These are phyloP conservation scores for Globisporangium canariense DNA, from an alignment of 352 stramenopile genomes.

Conservation along the genomic window DNA sequence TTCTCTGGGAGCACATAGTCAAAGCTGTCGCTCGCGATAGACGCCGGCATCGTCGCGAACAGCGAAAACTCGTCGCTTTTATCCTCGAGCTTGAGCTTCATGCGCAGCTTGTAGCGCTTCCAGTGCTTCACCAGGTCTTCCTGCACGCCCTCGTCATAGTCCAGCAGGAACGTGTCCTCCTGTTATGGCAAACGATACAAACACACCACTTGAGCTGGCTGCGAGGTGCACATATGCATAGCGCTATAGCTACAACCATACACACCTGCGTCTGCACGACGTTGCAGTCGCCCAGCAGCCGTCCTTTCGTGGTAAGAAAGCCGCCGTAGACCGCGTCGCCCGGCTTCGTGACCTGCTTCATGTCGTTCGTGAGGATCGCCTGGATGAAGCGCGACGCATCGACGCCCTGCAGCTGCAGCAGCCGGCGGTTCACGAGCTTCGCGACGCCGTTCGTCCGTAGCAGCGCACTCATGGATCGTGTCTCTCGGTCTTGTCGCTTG, in stretches of 20 bases:
- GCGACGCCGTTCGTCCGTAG: conserved; percentile 40
- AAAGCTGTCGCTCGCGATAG: conserved; percentile 25
- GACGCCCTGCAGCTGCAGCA: conserved; percentile 69
- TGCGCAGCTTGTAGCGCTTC: conserved; percentile 87
- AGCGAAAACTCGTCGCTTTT: conserved; percentile 47
- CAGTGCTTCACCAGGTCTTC: conserved; percentile 76
- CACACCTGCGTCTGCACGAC: conserved; percentile 58
- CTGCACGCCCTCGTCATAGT: conserved; percentile 60
- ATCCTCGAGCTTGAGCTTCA: conserved; percentile 77
- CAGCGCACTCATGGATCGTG: conserved; percentile 19
- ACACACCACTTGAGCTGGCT: neutral
- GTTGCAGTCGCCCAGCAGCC: conserved; percentile 72
- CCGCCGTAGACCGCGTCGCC: conserved; percentile 71
- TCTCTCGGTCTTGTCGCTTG: neutral
- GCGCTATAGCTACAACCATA: neutral
- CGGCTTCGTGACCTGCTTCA: conserved; percentile 47
- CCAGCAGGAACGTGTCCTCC: conserved; percentile 66
- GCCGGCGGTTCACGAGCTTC: conserved; percentile 41
- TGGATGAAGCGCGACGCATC: conserved; percentile 79
- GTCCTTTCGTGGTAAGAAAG: conserved; percentile 79
- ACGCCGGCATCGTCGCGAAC: conserved; percentile 48
- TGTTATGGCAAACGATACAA: conserved; percentile 7
- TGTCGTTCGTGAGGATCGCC: conserved; percentile 83
- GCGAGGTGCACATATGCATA: neutral
- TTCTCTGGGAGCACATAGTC: conserved; percentile 17